phyloP scores from a whole-genome alignment of 148 eudicot species.

The Rhododendron henanense region DNA sequence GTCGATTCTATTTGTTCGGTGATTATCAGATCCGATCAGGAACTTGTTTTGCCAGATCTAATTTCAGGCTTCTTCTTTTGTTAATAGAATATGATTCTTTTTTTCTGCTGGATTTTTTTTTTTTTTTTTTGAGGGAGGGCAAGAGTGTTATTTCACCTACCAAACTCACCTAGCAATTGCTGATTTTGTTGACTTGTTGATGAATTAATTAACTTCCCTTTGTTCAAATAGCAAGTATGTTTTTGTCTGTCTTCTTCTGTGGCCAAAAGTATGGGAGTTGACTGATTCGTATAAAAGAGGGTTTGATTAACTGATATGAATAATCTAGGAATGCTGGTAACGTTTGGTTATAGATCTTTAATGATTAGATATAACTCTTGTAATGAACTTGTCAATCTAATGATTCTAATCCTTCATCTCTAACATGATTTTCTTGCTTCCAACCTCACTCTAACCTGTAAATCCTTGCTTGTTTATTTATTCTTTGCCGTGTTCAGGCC shows the following conservation, averaged over 20 bases:
- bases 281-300: neutral
- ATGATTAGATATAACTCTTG: neutral
- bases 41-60: neutral
- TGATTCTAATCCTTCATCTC: neutral
- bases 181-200: neutral
- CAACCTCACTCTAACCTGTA: neutral
- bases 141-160: too few relatives aligned
- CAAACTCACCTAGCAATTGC: too few relatives aligned
- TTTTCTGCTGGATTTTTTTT: neutral
- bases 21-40: neutral
- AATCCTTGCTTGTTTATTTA: neutral
- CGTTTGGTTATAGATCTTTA: neutral
- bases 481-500: constrained; percentile 32
- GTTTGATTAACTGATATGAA: neutral
- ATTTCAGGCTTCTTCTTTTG: neutral
- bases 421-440: neutral
- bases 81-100: neutral
- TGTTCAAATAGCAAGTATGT: neutral
- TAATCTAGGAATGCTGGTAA: neutral
- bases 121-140: too few relatives aligned
- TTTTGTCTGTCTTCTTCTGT: neutral
- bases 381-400: neutral
- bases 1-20: neutral
- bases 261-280: neutral
- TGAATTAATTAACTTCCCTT: neutral